Base-by-base conservation (phyloP, 768 basidiomycete genomes). In the Leccinum obscurum region DNA sequence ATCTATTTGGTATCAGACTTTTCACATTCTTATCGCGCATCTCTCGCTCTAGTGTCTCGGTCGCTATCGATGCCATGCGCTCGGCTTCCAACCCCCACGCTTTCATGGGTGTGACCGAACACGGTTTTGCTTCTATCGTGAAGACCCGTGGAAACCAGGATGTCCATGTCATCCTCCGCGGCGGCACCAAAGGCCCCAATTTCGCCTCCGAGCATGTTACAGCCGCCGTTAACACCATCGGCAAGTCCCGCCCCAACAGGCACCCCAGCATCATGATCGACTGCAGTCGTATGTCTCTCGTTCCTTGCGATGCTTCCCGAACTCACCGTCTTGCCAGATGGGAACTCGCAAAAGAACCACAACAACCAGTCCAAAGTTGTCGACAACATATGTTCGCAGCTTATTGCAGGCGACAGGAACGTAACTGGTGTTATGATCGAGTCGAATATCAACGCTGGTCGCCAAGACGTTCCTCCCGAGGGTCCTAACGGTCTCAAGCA, bases 341-440 rank as follows among this genome's bases (percentile, higher is more conserved):
- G 96, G 32, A 99, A 99, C 81, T 97, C 95, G 37, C 86, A 87
- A 61, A 98, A 98, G 80, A 88, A 97, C 76, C 91, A 96, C 79
- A 83, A 85, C 69, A 96, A 95, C 76, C 95, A 97, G 75, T 87
- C 94, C 17, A 85, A 86, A 65, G 92, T 93, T 48, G 69, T 92
- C 58, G 82, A 85, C 64, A 76, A 83, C 73, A 83, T 93, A 68
- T 87, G 86, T 74, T 76, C 74, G 3, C 96, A 98, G 76, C 83
- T 98, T 56, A 76, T 73, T 6, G 82, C 83, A 7, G 93, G 93
- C 28, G 78, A 82, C 57, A 80, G 74, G 59, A 79, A 81, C 67
- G 89, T 99, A 75, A 92, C 92, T 5, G 96, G 96, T 51, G 93
- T 98, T 59, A 98, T 99, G 96, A 85, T 99, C 71, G 96, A 99